Evolutionary conservation across 345 rosid species (phyloP), one percentile per base, ranked within the genome.

Genomic region (Eucalyptus regnans): DNA sequence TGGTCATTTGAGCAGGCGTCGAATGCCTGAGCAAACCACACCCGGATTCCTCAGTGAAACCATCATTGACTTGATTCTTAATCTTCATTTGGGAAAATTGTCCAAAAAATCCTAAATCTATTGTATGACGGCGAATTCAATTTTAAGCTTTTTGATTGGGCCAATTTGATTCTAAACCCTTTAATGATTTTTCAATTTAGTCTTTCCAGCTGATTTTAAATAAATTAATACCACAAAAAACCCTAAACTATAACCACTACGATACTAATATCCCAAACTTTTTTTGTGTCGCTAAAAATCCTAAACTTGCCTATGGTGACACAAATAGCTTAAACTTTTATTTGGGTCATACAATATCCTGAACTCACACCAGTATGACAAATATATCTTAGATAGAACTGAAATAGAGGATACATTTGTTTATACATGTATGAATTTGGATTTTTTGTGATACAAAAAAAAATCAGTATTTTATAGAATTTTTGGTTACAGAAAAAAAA

Each of bases 121-220:
- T 56, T 56, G 1, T 23, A 56, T 18, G 29, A 1, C 1, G 29
- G 2, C 3, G 1, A 56, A 5, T 56, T 56, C 0, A 4, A 6
- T 56, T 23, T 56, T 25, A 56, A 56, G 5, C 62, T 25, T 56
- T 56, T 56, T 9, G 4, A 23, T 23, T 9, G 12, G 23, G 1
- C 6, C 12, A 56, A 9, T 56, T 56, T 56, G 9, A 56, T 56
- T n/a, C n/a, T n/a, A n/a, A n/a, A n/a, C n/a, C n/a, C n/a, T n/a
- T n/a, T n/a, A n/a, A 56, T 56, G 3, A 23, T 56, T 56, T 56
- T 13, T 56, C 3, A 56, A 56, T 56, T 56, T 56, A 56, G 62
- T 56, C 6, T 22, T 56, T 56, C 3, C 6, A 10, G 5, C 3
- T 25, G 1, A 56, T 56, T 56, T 23, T 9, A 56, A 56, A 1